These are phyloP conservation scores for Parascedosporium putredinis DNA, from an alignment of 2,329 filamentous ascomycete species.

Conservation along the genomic window DNA sequence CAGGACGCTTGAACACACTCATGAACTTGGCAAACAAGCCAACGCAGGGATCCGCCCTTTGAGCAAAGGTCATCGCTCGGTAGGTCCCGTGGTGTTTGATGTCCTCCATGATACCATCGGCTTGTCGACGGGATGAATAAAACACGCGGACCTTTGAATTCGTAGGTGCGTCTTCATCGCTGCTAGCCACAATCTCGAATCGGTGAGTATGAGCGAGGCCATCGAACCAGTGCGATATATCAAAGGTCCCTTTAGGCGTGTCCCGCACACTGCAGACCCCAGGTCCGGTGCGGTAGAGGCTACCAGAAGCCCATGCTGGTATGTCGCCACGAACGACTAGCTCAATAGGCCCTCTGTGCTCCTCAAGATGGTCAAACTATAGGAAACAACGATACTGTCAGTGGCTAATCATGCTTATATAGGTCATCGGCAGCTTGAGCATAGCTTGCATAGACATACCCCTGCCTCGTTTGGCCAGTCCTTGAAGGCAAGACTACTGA, in stretches of 20 bases:
- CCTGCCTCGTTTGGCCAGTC: conserved; percentile 39
- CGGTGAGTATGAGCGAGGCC: conserved; percentile 46
- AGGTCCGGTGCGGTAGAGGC: conserved; percentile 65
- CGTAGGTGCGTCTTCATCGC: not conserved
- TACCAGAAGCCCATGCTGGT: conserved; percentile 60
- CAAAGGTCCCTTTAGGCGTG: conserved; percentile 45
- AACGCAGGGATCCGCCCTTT: conserved; percentile 63
- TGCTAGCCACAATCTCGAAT: conserved; percentile 9
- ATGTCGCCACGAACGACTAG: conserved; percentile 56
- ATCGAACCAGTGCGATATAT: conserved; percentile 71
- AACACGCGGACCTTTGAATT: conserved; percentile 33
- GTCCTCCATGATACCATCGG: conserved; percentile 49
- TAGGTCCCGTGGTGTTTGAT: conserved; percentile 50
- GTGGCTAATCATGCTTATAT: not conserved
- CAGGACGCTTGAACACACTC: conserved; percentile 39
- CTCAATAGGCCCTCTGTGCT: conserved; percentile 54
- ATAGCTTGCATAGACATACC: conserved; percentile 18
- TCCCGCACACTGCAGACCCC: conserved; percentile 52
- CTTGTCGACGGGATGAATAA: conserved; percentile 63
- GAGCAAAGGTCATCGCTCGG: conserved; percentile 53
- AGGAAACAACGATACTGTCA: not conserved
- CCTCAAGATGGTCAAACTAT: conserved; percentile 58
- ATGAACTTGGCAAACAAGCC: conserved; percentile 63
- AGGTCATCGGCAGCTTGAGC: not conserved
- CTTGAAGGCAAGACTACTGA: conserved; percentile 22